Base-by-base conservation (phyloP, 2,329 filamentous ascomycete species). In the Cordyceps cateniannulata region DNA sequence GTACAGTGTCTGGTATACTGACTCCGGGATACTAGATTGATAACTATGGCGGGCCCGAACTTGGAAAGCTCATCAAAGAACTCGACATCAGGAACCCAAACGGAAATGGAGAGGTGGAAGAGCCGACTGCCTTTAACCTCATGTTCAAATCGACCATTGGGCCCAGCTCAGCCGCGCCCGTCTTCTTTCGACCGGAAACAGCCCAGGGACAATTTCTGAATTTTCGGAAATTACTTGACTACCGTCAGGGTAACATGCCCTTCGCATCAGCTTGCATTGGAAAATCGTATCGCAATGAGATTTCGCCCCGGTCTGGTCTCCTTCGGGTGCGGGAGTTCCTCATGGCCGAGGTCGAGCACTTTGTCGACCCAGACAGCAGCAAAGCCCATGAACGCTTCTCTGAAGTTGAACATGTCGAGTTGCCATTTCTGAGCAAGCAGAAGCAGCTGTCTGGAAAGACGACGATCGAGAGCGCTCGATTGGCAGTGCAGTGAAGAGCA, bases 71-170 rank as follows among this genome's bases (percentile, higher is more conserved):
- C 32, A 88, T 89, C 72, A 77, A 75, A 66, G 86, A 86, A 74
- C 81, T 85, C 71, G 79, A 86, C 65, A 88, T 89, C 71, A 81
- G 82, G 69, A 88, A 87, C 70, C 86, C 86, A 24, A 76, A 78
- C 29, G 85, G 82, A 65, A 82, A 81, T 65, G 82, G 81, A 66
- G 78, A 85, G 63, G 77, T 88, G 38, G 75, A 80, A 25, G 81
- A 82, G 27, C 86, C 86, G 1, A 81, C 85, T 45, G 77, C 84
- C n/a, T 88, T 88, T 78, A 88, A 88, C 71, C 78, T 88, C 66
- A 88, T 89, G 86, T 89, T 89, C 76, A 82, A 86, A 71, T 88
- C 85, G 44, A 79, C 84, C 22, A 87, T 88, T 67, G 86, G 85
- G 50, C 86, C 86, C 27, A 86, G 83, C 70, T 81, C 83, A 62